Percentiles rank a stretch among this genome's conserved stretches.
Conservation (phyloP, 2,329 filamentous ascomycete genomes). For the Colletotrichum tofieldiae region DNA sequence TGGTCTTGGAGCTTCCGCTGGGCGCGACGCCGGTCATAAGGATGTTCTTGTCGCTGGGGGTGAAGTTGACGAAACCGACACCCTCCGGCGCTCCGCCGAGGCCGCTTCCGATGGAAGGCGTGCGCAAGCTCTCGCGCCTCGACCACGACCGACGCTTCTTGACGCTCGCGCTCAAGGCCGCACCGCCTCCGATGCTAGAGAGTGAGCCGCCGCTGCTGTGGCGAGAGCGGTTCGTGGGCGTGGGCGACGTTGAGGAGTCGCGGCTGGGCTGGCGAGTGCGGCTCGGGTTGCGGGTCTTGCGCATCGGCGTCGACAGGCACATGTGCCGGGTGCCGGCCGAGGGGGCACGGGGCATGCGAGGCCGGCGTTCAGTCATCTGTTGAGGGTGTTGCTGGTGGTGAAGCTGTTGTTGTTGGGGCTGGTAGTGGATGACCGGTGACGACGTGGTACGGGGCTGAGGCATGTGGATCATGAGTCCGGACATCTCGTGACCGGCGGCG, state of each 20-base stretch:
- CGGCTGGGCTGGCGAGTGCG: slow-evolving; percentile 46
- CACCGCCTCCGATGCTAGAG: slow-evolving; percentile 50
- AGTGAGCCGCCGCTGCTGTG: slow-evolving; percentile 59
- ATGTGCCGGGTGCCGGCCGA: slow-evolving; percentile 68
- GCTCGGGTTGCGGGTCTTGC: slow-evolving; percentile 60
- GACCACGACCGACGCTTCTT: slow-evolving; percentile 54
- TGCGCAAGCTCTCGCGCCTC: slow-evolving; percentile 49
- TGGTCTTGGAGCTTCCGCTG: slow-evolving; percentile 92
- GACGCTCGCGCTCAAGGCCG: slow-evolving; percentile 58
- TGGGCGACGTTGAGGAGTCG: slow-evolving; percentile 54
- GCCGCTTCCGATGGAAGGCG: slow-evolving; percentile 48
- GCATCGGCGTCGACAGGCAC: slow-evolving; percentile 56
- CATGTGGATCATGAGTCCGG: slow-evolving; percentile 70
- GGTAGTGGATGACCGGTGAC: slow-evolving; percentile 53
- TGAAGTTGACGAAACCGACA: slow-evolving; percentile 90
- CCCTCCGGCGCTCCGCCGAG: slow-evolving; percentile 50
- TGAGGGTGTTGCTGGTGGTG: slow-evolving; percentile 44
- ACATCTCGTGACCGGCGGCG: slow-evolving; percentile 49
- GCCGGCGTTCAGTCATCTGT: slow-evolving; percentile 54
- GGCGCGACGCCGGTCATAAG: slow-evolving; percentile 94
- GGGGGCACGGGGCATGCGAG: slow-evolving; percentile 67
- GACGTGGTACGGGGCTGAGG: slow-evolving; percentile 60
- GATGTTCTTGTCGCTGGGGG: slow-evolving; percentile 81
- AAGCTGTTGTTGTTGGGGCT: slow-evolving; percentile 41
- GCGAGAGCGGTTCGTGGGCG: slow-evolving; percentile 53